Evolutionary conservation across 257 asterid genomes (phyloP).

Genomic region (Mentha longifolia): DNA sequence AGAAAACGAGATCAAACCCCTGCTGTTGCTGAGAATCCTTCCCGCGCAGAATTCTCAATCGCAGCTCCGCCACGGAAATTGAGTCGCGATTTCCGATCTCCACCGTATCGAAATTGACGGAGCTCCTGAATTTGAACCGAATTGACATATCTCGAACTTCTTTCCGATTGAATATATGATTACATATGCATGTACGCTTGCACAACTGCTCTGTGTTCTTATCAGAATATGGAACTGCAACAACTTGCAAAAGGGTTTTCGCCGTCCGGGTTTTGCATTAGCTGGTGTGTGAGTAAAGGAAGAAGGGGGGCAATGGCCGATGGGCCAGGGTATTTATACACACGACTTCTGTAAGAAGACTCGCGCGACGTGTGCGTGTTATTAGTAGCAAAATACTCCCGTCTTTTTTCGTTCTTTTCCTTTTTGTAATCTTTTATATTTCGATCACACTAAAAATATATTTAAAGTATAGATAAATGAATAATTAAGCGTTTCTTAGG

Average conservation of each 20-base stretch:
- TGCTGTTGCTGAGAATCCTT: slow-evolving; percentile 56
- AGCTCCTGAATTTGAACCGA: slow-evolving; percentile 81
- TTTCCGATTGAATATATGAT: slow-evolving; percentile 16
- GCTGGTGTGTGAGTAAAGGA: slow-evolving; percentile 25
- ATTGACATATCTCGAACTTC: slow-evolving; percentile 60
- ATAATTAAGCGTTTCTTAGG: no score
- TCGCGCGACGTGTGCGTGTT: slow-evolving; percentile 41
- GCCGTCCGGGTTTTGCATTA: slow-evolving; percentile 31
- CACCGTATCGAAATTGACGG: slow-evolving; percentile 59
- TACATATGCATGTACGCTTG: background rate
- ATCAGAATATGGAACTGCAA: background rate
- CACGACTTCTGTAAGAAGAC: background rate
- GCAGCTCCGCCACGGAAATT: slow-evolving; percentile 63
- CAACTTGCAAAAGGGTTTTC: slow-evolving; percentile 37
- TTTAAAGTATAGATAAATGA: no score
- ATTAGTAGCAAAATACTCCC: no score
- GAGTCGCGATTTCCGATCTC: slow-evolving; percentile 64
- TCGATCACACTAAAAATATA: no score
- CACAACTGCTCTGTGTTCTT: background rate
- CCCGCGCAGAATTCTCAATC: slow-evolving; percentile 48
- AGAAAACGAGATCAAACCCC: slow-evolving; percentile 82
- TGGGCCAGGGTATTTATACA: slow-evolving; percentile 24
- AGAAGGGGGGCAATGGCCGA: background rate
- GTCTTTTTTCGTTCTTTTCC: no score
- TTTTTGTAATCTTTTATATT: background rate